phyloP scores from a whole-genome alignment of 352 stramenopile species.

The Lagenidium sp. region DNA sequence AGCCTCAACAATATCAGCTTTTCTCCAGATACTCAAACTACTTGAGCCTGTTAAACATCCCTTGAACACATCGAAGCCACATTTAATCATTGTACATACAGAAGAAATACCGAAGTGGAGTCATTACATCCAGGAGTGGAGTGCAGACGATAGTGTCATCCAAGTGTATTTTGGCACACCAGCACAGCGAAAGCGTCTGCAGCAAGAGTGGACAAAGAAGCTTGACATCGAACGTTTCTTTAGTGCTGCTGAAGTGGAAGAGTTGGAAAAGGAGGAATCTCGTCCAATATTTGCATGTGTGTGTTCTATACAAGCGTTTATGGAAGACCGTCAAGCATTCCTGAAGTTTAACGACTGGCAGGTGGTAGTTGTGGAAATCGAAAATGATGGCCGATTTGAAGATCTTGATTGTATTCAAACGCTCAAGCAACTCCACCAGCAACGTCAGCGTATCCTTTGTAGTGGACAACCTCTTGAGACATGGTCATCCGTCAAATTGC shows the following conservation, averaged over 20 bases:
- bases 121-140: slow-evolving; percentile 52
- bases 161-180: slow-evolving; percentile 45
- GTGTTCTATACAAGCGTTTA: slow-evolving; percentile 43
- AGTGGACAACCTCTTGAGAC: slow-evolving; percentile 47
- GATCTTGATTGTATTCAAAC: slow-evolving; percentile 24
- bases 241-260: slow-evolving; percentile 31
- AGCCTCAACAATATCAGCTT: slow-evolving; percentile 59
- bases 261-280: slow-evolving; percentile 21
- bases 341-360: slow-evolving; percentile 41
- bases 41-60: slow-evolving; percentile 13
- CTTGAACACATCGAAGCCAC: slow-evolving; percentile 19
- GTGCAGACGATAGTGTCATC: slow-evolving; percentile 29
- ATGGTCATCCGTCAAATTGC: slow-evolving; percentile 29
- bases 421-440: slow-evolving; percentile 37
- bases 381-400: slow-evolving; percentile 37
- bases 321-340: slow-evolving; percentile 42
- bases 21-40: slow-evolving; percentile 48
- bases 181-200: slow-evolving; percentile 29
- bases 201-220: slow-evolving; percentile 38
- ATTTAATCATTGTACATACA: slow-evolving; percentile 70
- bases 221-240: slow-evolving; percentile 22
- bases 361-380: slow-evolving; percentile 68
- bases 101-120: slow-evolving; percentile 79
- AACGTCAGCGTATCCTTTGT: slow-evolving; percentile 47
- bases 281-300: slow-evolving; percentile 52